Percentiles rank a stretch among this genome's conserved stretches.
Evolutionary conservation across 306 rosid species (phyloP).

Genomic region (Fagus sylvatica): DNA sequence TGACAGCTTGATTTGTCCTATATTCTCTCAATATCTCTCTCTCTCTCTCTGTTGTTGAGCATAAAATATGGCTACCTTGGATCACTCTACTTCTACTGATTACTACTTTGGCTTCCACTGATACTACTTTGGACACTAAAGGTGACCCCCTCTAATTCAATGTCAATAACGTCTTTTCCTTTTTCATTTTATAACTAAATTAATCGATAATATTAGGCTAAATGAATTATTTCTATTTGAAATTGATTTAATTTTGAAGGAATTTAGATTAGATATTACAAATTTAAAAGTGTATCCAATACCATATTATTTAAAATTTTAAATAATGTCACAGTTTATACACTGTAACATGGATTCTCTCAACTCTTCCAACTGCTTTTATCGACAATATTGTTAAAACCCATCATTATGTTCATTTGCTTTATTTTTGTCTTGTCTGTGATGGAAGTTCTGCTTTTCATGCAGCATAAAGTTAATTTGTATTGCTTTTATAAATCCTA

Average conservation of each 20-base stretch:
- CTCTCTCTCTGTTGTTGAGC: neutral
- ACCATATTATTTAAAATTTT: too few relatives aligned
- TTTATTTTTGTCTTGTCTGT: neutral
- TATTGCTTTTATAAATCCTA: too few relatives aligned
- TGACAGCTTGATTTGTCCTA: neutral
- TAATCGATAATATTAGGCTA: neutral
- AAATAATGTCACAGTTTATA: too few relatives aligned
- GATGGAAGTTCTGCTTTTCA: conserved; percentile 1
- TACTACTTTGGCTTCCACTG: neutral
- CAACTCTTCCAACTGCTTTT: neutral
- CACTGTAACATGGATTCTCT: too few relatives aligned
- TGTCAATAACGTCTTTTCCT: neutral
- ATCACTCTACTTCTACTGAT: neutral
- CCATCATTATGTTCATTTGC: neutral
- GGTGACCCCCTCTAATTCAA: neutral
- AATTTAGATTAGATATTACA: too few relatives aligned
- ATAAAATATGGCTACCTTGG: conserved; percentile 6
- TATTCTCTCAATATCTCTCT: neutral
- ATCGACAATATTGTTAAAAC: too few relatives aligned
- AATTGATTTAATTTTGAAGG: too few relatives aligned
- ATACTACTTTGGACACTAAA: neutral
- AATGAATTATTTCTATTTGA: too few relatives aligned
- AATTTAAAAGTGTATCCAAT: too few relatives aligned
- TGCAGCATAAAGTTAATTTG: neutral
- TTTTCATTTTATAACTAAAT: neutral